Conservation (phyloP, 352 stramenopile genomes). For the Phytophthora sp. region DNA sequence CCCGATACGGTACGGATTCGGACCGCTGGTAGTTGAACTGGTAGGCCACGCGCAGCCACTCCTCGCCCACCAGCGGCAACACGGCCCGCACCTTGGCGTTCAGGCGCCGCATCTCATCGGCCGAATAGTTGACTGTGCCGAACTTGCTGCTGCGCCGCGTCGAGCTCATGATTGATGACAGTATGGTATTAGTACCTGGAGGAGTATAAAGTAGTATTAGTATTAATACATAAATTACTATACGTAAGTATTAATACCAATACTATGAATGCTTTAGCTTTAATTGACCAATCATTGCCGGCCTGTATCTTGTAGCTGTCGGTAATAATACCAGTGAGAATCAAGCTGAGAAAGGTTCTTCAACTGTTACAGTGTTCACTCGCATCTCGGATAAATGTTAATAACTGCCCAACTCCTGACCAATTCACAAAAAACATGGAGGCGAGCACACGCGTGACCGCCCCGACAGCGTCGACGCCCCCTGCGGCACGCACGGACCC, state of each 20-base stretch:
- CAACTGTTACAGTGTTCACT: not conserved
- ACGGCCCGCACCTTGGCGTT: slow-evolving; percentile 65
- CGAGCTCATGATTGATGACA: not conserved
- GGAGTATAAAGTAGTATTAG: too few species aligned
- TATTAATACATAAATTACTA: too few species aligned
- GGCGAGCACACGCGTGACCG: not conserved
- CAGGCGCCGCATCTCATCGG: slow-evolving; percentile 70
- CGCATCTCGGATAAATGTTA: not conserved
- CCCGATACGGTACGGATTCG: not conserved
- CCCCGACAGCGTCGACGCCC: slow-evolving; percentile 24
- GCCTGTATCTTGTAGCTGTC: too few species aligned
- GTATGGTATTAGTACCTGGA: too few species aligned
- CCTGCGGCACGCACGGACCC: not conserved
- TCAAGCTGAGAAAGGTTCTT: too few species aligned
- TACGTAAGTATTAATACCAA: too few species aligned
- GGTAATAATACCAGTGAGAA: too few species aligned
- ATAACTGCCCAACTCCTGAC: not conserved
- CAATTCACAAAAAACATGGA: not conserved
- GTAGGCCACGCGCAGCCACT: slow-evolving; percentile 72
- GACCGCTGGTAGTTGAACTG: slow-evolving; percentile 61
- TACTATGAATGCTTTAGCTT: too few species aligned
- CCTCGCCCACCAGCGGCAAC: slow-evolving; percentile 52
- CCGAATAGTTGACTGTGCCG: slow-evolving; percentile 54
- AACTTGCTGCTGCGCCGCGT: not conserved
- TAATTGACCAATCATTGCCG: too few species aligned